Base-by-base conservation (phyloP, 192 early-diverging fungal species). In the Paraglomus occultum region DNA sequence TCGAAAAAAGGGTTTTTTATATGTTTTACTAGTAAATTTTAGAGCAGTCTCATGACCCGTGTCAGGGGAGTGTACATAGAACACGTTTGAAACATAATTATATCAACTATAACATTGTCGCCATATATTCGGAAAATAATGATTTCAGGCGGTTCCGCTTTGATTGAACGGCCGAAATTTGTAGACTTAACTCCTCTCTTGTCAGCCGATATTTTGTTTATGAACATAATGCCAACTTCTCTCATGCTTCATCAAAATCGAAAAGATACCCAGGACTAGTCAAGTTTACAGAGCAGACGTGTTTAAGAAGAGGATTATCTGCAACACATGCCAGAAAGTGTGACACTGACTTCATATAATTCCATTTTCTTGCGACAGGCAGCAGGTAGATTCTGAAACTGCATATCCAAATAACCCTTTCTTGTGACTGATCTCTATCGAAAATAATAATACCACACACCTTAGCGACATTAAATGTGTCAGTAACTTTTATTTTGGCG, bases 331-430 rank as follows among this genome's bases (percentile, higher is more conserved):
- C 58, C 17, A 60, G 39, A 60, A 40, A 43, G 44, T 60, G 39
- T 39, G 58, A 8, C 17, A 9, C 23, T 40, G 58, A 42, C 15
- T 1, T 3, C 11, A 4, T 10, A 42, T 60, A 60, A 60, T 60
- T 60, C 9, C 23, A 43, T 42, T 60, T 60, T 3, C 58, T 23
- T 49, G 18, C 20, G 38, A 14, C 20, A 42, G 39, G 8, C 22
- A 64, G 54, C 54, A 55, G 54, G 9, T 55, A 55, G 39, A 55
- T 55, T 55, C 12, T 11, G 22, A 12, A 55, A 38, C 18, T 55
- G 54, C 54, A 55, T 55, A 5, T 55, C 20, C 0, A 22, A 55
- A 22, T 55, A 22, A 38, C 54, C 54, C 18, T 55, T 55, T 55
- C 39, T 55, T 55, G 39, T 55, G 54, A 55, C 54, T 20, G 22